Conservation (phyloP, 352 stramenopile genomes). For the Lagenidium sp. region DNA sequence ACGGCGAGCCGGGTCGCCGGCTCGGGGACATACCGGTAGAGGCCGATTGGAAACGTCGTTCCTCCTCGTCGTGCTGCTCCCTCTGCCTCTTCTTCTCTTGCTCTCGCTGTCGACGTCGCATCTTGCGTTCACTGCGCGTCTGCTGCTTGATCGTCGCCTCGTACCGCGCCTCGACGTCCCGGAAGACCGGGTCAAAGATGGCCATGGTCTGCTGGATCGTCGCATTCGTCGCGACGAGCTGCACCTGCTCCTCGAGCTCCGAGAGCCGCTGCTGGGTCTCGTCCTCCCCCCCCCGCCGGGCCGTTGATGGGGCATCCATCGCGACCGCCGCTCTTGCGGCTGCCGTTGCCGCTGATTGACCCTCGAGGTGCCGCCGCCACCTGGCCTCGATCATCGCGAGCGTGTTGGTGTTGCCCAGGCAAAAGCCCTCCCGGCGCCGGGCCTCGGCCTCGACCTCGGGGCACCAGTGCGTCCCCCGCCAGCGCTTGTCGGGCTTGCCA, state of each 20-base stretch:
- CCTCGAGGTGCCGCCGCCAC: constrained; percentile 29
- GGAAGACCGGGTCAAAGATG: constrained; percentile 60
- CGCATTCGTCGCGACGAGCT: constrained; percentile 24
- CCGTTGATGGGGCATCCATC: too few relatives aligned
- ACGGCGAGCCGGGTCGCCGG: too few relatives aligned
- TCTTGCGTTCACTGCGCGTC: constrained; percentile 2
- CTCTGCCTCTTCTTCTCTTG: too few relatives aligned
- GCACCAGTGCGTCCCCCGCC: constrained; percentile 36
- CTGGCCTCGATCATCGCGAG: constrained; percentile 44
- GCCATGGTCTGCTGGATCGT: constrained; percentile 51
- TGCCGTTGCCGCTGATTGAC: too few relatives aligned
- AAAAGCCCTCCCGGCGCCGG: constrained; percentile 39
- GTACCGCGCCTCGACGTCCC: constrained; percentile 37
- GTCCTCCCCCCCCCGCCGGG: constrained; percentile 15
- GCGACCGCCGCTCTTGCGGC: neutral
- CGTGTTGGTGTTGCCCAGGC: constrained; percentile 33
- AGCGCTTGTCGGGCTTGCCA: constrained; percentile 53
- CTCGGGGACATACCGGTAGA: too few relatives aligned
- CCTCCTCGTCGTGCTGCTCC: neutral
- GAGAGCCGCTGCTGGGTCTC: constrained; percentile 5
- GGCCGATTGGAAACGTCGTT: neutral
- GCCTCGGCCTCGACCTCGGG: constrained; percentile 35
- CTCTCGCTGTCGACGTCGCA: neutral
- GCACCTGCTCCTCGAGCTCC: constrained; percentile 35
- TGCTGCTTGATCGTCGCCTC: constrained; percentile 25